These are phyloP conservation scores for Neopestalotiopsis rosae DNA, from an alignment of 2,329 filamentous ascomycete species.

Conservation along the genomic window DNA sequence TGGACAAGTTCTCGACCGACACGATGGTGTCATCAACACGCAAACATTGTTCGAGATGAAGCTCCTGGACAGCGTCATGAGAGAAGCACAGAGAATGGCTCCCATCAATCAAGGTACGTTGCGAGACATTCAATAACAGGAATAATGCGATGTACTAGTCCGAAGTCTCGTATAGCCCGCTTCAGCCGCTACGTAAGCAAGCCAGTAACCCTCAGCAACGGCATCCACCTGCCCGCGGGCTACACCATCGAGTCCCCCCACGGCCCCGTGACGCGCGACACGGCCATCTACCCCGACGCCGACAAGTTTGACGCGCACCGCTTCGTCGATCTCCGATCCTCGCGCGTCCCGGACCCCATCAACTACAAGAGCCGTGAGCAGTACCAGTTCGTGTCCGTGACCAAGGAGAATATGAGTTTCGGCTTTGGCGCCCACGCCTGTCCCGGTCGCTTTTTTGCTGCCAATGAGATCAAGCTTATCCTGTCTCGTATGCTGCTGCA, in stretches of 20 bases:
- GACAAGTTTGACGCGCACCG: conserved; percentile 41
- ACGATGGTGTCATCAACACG: conserved; percentile 37
- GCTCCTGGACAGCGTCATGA: conserved; percentile 42
- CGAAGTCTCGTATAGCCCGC: conserved; percentile 37
- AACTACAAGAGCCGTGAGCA: conserved; percentile 35
- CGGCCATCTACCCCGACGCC: conserved; percentile 33
- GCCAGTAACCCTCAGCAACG: conserved; percentile 53
- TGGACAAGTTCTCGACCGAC: conserved; percentile 37
- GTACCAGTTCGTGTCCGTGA: conserved; percentile 47
- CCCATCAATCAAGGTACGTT: conserved; percentile 39
- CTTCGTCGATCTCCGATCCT: conserved; percentile 38
- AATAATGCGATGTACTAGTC: too few species aligned
- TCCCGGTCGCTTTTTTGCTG: conserved; percentile 48
- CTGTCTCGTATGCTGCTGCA: conserved; percentile 43
- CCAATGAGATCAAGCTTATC: conserved; percentile 50
- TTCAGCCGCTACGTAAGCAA: conserved; percentile 53
- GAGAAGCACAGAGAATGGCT: conserved; percentile 38
- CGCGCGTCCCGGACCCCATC: conserved; percentile 28
- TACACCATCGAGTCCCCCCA: conserved; percentile 42
- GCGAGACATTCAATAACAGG: too few species aligned
- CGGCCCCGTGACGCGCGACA: conserved; percentile 35
- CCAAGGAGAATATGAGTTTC: conserved; percentile 39
- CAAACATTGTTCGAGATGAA: conserved; percentile 43
- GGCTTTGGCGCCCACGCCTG: conserved; percentile 46
- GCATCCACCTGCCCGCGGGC: conserved; percentile 48